Base-by-base conservation (phyloP, 768 basidiomycete species). In the Suillus ampliporus region DNA sequence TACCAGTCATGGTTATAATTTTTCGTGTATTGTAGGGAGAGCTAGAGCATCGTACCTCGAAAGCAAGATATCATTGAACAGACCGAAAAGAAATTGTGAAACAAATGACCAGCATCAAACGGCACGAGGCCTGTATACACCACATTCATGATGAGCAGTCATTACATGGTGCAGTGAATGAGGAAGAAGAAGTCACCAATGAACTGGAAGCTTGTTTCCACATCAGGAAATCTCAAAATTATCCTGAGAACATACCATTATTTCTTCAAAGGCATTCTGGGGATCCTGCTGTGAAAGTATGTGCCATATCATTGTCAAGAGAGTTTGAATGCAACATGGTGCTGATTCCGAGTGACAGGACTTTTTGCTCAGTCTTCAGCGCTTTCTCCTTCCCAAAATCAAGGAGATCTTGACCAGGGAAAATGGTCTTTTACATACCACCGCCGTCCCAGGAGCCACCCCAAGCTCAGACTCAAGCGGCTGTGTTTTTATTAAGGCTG, bases 231-330 rank as follows among this genome's bases (percentile, higher is more conserved):
- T 58, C 61, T 14, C 57, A 62, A 31, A 62, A 58, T 21, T 9
- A 8, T 41, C 57, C 47, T 0, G 4, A 38, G 5, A 57, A 62
- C 13, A 31, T 43, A 0, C 6, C 57, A 52, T 19, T 40, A 57
- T 58, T 62, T 51, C 6, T 68, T 54, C 15, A 38, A 64, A 8
- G 43, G 23, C 37, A 34, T 14, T 3, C 13, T 2, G 65, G 65
- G 0, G 78, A 79, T 64, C 74, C 75, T 19, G 75, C 74, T 1
- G 15, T 74, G 7, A 63, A 40, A 28, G 57, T 62, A 8, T 8
- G 61, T 48, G 8, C 23, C 3, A 66, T 1, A 38, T 21, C 10
- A 35, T 5, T 13, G 41, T 52, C 11, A 5, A 44, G 10, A 37
- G 1, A 9, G 34, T 7, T 7, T 61, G 23, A 19, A 47, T 59